Evolutionary conservation across 2,329 filamentous ascomycete genomes (phyloP), one percentile per base, ranked within the genome.

Genomic region (Curvularia sp.): DNA sequence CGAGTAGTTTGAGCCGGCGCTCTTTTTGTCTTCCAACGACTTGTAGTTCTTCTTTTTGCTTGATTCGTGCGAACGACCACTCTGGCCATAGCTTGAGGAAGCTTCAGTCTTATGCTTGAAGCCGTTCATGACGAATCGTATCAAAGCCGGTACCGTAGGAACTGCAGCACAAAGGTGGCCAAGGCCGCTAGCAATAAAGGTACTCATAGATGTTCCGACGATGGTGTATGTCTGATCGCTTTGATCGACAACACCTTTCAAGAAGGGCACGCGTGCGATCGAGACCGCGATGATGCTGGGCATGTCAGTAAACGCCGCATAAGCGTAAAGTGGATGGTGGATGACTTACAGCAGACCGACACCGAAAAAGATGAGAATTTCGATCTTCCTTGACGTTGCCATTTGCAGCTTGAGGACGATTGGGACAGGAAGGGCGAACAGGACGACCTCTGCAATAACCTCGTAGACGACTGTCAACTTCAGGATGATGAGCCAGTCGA

Each of bases 171-270:
- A 54, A n/a, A 54, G 13, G 43, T 54, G 51, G 10, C 41, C 51
- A 47, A 54, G 41, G 26, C 42, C 51, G 43, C 51, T 54, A 26
- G 51, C 22, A 4, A 22, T 41, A 42, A 47, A 54, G 33, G 41
- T 42, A n/a, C 41, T 54, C 33, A 54, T 48, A n/a, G 42, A 46
- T 22, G 51, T 47, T 43, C 31, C 51, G 18, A 42, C 43, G 12
- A 54, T 31, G n/a, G 51, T 54, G n/a, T 54, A 54, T n/a, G 51
- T 54, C 24, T 43, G 42, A 31, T 54, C 51, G 43, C 22, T 54
- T 20, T 43, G 44, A 42, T 54, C 51, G 10, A 54, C 51, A 20
- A 54, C 51, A 7, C 51, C 51, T 33, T 22, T 18, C 24, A 54
- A 48, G 43, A 54, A 54, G n/a, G 51, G 51, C 42, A 54, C 22